Conservation (phyloP, 2,329 filamentous ascomycete genomes). For the Fusarium brachygibbosum region DNA sequence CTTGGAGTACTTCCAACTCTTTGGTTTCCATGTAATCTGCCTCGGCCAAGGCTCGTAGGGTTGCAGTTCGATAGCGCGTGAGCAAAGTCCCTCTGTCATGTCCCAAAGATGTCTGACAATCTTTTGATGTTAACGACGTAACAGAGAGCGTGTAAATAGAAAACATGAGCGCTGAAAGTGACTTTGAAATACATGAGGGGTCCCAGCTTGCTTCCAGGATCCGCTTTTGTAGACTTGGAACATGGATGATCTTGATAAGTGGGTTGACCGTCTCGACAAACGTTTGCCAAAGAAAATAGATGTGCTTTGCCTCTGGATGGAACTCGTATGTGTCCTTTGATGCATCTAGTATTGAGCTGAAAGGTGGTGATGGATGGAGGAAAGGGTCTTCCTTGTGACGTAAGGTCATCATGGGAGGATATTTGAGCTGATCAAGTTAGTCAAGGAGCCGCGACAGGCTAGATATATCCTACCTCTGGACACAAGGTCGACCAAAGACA, state of each 20-base stretch:
- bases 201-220: conserved; percentile 52
- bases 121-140: conserved; percentile 34
- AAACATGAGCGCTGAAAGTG: conserved; percentile 48
- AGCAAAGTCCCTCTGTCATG: conserved; percentile 34
- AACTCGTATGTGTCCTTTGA: neutral
- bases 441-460: fast-evolving
- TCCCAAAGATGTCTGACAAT: conserved; percentile 32
- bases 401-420: conserved; percentile 39
- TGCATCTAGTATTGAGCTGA: conserved; percentile 16
- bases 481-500: conserved; percentile 42
- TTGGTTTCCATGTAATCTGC: conserved; percentile 49
- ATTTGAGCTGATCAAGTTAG: conserved; percentile 43
- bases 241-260: conserved; percentile 51
- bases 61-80: conserved; percentile 43
- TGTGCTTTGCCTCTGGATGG: conserved; percentile 51
- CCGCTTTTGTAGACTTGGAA: conserved; percentile 51
- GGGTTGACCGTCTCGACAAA: conserved; percentile 54
- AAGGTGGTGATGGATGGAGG: conserved; percentile 20
- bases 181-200: conserved; percentile 18
- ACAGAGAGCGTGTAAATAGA: conserved; percentile 49
- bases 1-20: conserved; percentile 51
- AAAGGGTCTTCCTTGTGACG: conserved; percentile 42
- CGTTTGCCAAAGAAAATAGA: conserved; percentile 52
- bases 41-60: conserved; percentile 44
- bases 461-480: conserved; percentile 16